Percentiles rank a stretch among this genome's conserved stretches.
Conservation (phyloP, 352 stramenopile species). For the Blastocystis sp. region DNA sequence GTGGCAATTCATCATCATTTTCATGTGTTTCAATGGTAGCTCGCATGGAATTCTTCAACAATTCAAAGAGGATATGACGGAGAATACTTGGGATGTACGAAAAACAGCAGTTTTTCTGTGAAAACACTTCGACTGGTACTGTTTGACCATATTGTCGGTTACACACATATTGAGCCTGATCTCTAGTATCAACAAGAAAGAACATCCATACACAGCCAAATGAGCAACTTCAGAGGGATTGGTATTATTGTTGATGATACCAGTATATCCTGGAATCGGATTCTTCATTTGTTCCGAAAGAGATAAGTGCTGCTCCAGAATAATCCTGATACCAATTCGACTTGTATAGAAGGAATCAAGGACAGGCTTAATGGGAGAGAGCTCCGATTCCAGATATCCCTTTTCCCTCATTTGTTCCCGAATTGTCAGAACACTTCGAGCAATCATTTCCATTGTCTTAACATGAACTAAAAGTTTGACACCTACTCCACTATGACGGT, state of each 20-base stretch:
- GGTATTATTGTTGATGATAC: slow-evolving; percentile 68
- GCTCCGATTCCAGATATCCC: slow-evolving; percentile 77
- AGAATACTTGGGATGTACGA: slow-evolving; percentile 89
- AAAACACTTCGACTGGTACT: slow-evolving; percentile 94
- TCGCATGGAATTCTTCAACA: slow-evolving; percentile 98
- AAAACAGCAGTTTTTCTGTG: slow-evolving; percentile 95
- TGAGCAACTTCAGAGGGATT: slow-evolving; percentile 41
- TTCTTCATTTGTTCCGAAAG: slow-evolving; percentile 76
- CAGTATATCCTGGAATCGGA: slow-evolving; percentile 69
- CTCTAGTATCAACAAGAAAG: slow-evolving; percentile 92
- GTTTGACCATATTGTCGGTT: slow-evolving; percentile 96
- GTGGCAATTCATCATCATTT: slow-evolving; percentile 88
- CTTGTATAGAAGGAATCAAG: slow-evolving; percentile 99
- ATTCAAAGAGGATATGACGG: slow-evolving; percentile 97
- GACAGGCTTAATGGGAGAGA: slow-evolving; percentile 92
- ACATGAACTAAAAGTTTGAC: slow-evolving; percentile 73
- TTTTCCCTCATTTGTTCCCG: slow-evolving; percentile 80
- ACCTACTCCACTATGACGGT: slow-evolving; percentile 36
- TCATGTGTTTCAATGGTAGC: slow-evolving; percentile 95
- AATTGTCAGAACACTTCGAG: slow-evolving; percentile 94
- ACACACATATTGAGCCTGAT: slow-evolving; percentile 97
- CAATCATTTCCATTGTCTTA: slow-evolving; percentile 97
- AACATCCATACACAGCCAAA: slow-evolving; percentile 75
- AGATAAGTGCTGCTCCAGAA: slow-evolving; percentile 96
- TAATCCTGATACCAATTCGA: slow-evolving; percentile 97